Evolutionary conservation across 1,284 basidiomycete genomes (phyloP), one percentile per base, ranked within the genome.

Genomic region (Apiotrichum gamsii): DNA sequence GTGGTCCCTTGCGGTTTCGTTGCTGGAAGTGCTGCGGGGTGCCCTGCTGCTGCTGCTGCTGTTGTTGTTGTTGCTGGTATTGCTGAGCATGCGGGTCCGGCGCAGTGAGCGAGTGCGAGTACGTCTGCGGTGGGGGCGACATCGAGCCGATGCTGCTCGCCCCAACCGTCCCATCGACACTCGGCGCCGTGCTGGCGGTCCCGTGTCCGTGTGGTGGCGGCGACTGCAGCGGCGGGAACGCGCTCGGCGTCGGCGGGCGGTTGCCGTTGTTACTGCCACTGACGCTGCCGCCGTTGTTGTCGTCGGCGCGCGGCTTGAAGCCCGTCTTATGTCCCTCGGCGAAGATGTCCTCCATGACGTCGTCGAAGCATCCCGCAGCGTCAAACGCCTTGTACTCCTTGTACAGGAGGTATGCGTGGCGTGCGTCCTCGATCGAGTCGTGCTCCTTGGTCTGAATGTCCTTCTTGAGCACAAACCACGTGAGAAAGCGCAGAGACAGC

Each of bases 401-500:
- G 74, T 88, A 98, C 28, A 98, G 75, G 54, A 84, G 78, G 40
- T 97, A 74, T 0, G 94, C 91, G 9, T 89, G 89, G 16, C 83
- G 79, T 0, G 94, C 91, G 66, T 98, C 95, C 70, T 93, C 88
- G 60, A 98, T 96, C 15, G 90, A 96, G 73, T 98, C 94, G 68
- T 98, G 94, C 8, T 85, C 86, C 15, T 90, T 87, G 5, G 81
- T 85, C 70, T 98, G 95, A 50, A 98, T 98, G 60, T 87, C 84
- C 63, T 90, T 82, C 53, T 87, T 81, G 15, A 98, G 76, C 28
- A 98, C 77, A 67, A 87, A 90, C 90, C 90, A 98, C 0, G 89
- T 83, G 15, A 99, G 77, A 75, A 97, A 98, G 5, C 89, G 81
- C n/a, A 98, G 76, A 0, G 90, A 94, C 16, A 97, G 77, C 52